Conservation (phyloP, 805 yeast species). For the Candida krabiensis region DNA sequence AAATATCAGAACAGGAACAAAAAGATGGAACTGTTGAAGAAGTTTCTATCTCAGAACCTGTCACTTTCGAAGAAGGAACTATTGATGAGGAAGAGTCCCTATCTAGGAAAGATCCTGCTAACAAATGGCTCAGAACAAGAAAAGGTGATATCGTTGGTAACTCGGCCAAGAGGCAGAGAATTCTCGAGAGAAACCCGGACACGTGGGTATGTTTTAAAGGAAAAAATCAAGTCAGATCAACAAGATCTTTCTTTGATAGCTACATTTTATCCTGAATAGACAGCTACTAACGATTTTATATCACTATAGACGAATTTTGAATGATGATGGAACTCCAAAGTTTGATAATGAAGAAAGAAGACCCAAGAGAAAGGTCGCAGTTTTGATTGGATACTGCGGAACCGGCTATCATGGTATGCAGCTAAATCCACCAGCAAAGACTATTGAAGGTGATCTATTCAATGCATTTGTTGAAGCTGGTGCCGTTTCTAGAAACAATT, state of each 20-base stretch:
- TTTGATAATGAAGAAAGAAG: conserved; percentile 54
- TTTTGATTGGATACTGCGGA: conserved; percentile 92
- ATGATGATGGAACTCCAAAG: conserved; percentile 62
- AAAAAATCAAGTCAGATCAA: not conserved
- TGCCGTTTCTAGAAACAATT: conserved; percentile 82
- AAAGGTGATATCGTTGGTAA: conserved; percentile 28
- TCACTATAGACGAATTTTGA: conserved; percentile 44
- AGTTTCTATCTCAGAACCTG: conserved; percentile 9
- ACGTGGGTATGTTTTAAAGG: conserved; percentile 56
- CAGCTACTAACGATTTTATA: conserved; percentile 3
- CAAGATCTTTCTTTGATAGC: too few relatives aligned
- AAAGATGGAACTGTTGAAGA: conserved; percentile 8
- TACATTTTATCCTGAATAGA: too few relatives aligned
- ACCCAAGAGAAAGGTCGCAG: conserved; percentile 89
- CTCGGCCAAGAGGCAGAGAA: conserved; percentile 30
- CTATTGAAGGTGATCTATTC: conserved; percentile 89
- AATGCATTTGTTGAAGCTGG: conserved; percentile 83
- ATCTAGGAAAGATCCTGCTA: conserved; percentile 13
- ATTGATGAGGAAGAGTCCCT: conserved; percentile 13
- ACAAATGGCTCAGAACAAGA: conserved; percentile 27
- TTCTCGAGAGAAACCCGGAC: conserved; percentile 35
- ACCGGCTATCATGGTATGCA: conserved; percentile 98
- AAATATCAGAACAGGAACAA: not conserved
- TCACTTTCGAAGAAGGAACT: conserved; percentile 1
- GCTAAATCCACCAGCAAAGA: conserved; percentile 79